Evolutionary conservation across 2,329 filamentous ascomycete genomes (phyloP), one percentile per base, ranked within the genome.

Genomic region (Alternaria brassicae): DNA sequence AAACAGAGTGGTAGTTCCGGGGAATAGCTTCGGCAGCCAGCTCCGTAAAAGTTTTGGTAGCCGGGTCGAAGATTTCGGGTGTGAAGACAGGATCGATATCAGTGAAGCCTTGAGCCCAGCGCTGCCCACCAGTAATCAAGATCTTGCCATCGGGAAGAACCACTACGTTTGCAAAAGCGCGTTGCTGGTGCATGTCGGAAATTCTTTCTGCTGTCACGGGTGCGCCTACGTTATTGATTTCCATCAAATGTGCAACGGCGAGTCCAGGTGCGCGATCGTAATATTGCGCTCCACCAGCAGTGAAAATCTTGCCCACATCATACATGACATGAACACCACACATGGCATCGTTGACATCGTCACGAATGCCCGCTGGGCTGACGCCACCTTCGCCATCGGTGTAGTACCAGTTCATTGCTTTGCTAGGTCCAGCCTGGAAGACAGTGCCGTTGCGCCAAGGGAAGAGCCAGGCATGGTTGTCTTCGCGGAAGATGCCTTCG

Each of bases 381-480:
- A 79, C 66, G 8, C 72, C 66, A 0, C 85, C 84, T 39, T 71
- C 71, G 5, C 78, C 80, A 4, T 69, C 67, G 1, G 80, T 83
- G 34, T 75, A 74, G 64, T 82, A 86, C 85, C 85, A 88, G 68
- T 87, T 81, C 81, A 85, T 85, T 2, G 76, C 73, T 49, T 74
- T 80, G 61, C 79, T 81, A 1, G 84, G 84, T 0, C 84, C 84
- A 3, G 83, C 84, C 58, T 86, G 83, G 69, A 86, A 84, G 21
- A 85, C 77, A 5, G 60, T 63, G 23, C 65, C 65, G 9, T 69
- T 62, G 12, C 60, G 55, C 66, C 65, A 69, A 3, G 59, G 56
- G 25, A 65, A 69, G 2, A 69, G 56, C 66, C 66, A 69, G 13
- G 62, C 61, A n/a, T 69, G 66, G n/a, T 69, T 69, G 36, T 69